phyloP scores from a whole-genome alignment of 441 rosid genomes.

The Populus hybrid region DNA sequence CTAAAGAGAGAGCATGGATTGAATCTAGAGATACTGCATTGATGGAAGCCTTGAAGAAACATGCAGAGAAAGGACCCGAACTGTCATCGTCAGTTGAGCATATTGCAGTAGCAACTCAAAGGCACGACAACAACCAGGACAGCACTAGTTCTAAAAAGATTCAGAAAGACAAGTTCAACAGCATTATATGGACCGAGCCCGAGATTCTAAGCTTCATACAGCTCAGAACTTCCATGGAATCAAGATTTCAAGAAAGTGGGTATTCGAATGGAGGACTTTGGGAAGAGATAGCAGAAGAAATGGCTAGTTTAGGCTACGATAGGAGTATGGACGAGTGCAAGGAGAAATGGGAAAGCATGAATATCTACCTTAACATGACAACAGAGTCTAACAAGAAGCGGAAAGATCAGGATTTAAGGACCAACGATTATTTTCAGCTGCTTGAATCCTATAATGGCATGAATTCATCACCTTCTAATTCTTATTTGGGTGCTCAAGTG shows the following conservation, averaged over 20 bases:
- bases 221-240: conserved; percentile 32
- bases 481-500: conserved; percentile 15
- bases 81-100: conserved; percentile 16
- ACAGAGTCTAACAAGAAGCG: conserved; percentile 28
- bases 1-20: conserved; percentile 47
- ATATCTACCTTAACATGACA: conserved; percentile 23
- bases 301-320: conserved; percentile 38
- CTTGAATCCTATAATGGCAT: conserved; percentile 21
- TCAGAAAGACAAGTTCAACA: neutral
- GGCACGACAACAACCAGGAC: conserved; percentile 1
- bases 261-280: conserved; percentile 28
- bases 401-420: conserved; percentile 16
- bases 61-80: conserved; percentile 17
- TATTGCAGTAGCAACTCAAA: conserved; percentile 15
- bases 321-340: conserved; percentile 28
- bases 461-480: conserved; percentile 12
- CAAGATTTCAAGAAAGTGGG: conserved; percentile 32
- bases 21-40: conserved; percentile 50
- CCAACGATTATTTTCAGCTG: conserved; percentile 16
- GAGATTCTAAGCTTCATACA: conserved; percentile 39
- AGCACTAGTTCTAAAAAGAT: conserved; percentile 5
- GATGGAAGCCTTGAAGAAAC: conserved; percentile 41
- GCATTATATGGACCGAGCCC: conserved; percentile 30
- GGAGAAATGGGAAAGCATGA: conserved; percentile 40
- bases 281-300: conserved; percentile 42